Evolutionary conservation across 2,329 filamentous ascomycete species (phyloP), one percentile per base, ranked within the genome.

Genomic region (Aureobasidium uvarum): DNA sequence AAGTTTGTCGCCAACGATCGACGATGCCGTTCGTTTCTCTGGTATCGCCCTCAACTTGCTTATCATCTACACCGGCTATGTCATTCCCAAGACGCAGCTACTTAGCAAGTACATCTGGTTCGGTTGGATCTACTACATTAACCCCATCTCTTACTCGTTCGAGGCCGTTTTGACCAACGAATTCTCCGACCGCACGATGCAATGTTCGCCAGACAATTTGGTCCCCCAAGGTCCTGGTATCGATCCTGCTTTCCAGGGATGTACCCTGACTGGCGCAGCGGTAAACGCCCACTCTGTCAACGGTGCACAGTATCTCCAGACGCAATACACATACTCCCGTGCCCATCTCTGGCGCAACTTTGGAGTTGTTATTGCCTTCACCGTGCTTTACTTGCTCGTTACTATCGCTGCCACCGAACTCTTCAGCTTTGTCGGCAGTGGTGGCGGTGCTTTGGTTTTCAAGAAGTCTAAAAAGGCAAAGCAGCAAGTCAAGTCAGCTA

Each of bases 331-430:
- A 51, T 88, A 87, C 70, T 81, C 81, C 0, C 78, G 85, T 20
- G 77, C 76, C 31, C 81, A 89, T 70, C 75, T 89, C 0, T 89
- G 87, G 81, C 86, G 90, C 3, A 92, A 94, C 73, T 92, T 90
- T 71, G 90, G 89, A 38, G 87, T 93, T 3, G 77, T 95, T 1
- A 86, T 93, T 69, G 90, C 88, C 0, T 95, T 91, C 69, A 84
- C 86, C 1, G 80, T 91, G 0, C 82, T 92, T 5, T 96, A 94
- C 72, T 84, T 96, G 14, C 69, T 87, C 13, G 76, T 94, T 36
- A 94, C 90, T 0, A 83, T 89, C 5, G 69, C 89, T 25, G 89
- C 87, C 0, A 87, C 88, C 18, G 91, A 96, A 71, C 70, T 84
- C 0, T 82, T 93, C 70, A 83, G 82, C 18, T 90, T 91, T 71